Conservation (phyloP, 2,329 filamentous ascomycete genomes). For the Cladophialophora bantiana region DNA sequence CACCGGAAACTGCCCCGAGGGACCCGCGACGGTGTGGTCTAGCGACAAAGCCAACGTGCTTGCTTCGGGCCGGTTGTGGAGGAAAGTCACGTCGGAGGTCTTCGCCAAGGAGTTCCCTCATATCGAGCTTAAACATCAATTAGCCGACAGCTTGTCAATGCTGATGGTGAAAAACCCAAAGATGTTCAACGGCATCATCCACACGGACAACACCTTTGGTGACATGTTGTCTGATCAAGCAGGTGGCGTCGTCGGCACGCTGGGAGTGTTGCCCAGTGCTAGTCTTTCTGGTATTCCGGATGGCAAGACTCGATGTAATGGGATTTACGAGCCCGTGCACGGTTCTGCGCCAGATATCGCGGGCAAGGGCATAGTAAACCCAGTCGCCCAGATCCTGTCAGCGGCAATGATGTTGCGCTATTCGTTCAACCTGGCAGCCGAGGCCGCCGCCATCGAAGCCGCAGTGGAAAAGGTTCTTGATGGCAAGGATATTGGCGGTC, state of each 20-base stretch:
- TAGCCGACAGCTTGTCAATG: constrained; percentile 98
- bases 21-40: constrained; percentile 53
- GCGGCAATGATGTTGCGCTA: constrained; percentile 99
- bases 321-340: constrained; percentile 98
- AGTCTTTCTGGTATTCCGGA: constrained; percentile 97
- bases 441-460: constrained; percentile 87
- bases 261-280: constrained; percentile 94
- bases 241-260: constrained; percentile 95
- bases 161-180: constrained; percentile 96
- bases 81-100: constrained; percentile 48
- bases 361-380: constrained; percentile 94
- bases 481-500: constrained; percentile 80
- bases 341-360: constrained; percentile 96
- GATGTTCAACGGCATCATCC: constrained; percentile 90
- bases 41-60: constrained; percentile 63
- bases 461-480: constrained; percentile 96
- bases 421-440: constrained; percentile 80
- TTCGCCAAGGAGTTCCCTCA: constrained; percentile 82
- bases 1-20: constrained; percentile 23
- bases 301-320: constrained; percentile 65
- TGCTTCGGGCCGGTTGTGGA: constrained; percentile 59
- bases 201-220: constrained; percentile 97
- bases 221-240: constrained; percentile 99
- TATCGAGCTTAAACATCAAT: constrained; percentile 95
- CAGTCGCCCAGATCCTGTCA: constrained; percentile 90